Conservation (phyloP, 768 basidiomycete genomes). For the Phallus indusiatus region DNA sequence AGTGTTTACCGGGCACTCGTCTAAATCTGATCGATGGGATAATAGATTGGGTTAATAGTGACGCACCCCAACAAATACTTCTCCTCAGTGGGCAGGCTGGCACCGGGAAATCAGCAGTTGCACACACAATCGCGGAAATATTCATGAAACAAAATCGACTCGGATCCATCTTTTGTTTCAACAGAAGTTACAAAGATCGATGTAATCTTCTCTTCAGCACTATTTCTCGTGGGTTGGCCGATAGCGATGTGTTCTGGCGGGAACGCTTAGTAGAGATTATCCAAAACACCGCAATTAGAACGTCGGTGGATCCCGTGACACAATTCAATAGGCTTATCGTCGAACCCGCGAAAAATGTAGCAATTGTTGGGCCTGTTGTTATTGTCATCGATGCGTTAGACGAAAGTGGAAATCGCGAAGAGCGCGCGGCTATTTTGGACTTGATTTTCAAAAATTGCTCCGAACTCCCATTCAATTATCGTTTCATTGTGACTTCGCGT, state of each 20-base stretch:
- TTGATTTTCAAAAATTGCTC: constrained; percentile 12
- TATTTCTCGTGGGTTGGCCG: constrained; percentile 17
- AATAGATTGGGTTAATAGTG: constrained; percentile 1
- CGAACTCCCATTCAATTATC: constrained; percentile 17
- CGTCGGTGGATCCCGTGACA: not conserved
- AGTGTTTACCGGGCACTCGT: constrained; percentile 10
- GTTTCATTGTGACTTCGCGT: constrained; percentile 20
- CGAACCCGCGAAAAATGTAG: not conserved
- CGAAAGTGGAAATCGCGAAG: constrained; percentile 11
- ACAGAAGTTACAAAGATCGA: not conserved
- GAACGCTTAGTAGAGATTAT: constrained; percentile 5
- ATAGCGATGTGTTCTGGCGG: constrained; percentile 6
- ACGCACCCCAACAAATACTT: not conserved
- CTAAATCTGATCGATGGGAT: not conserved
- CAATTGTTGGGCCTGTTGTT: constrained; percentile 13
- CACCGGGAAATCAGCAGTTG: constrained; percentile 15
- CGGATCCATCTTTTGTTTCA: not conserved
- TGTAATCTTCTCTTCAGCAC: constrained; percentile 15
- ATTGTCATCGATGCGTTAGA: constrained; percentile 20
- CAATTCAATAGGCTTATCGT: constrained; percentile 14
- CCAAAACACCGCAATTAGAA: not conserved
- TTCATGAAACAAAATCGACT: not conserved
- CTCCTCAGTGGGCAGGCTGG: constrained; percentile 11
- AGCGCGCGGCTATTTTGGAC: constrained; percentile 13
- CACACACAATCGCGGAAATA: constrained; percentile 8